Evolutionary conservation across 2,329 filamentous ascomycete genomes (phyloP), one percentile per base, ranked within the genome.

Genomic region (Venturia oleaginea): DNA sequence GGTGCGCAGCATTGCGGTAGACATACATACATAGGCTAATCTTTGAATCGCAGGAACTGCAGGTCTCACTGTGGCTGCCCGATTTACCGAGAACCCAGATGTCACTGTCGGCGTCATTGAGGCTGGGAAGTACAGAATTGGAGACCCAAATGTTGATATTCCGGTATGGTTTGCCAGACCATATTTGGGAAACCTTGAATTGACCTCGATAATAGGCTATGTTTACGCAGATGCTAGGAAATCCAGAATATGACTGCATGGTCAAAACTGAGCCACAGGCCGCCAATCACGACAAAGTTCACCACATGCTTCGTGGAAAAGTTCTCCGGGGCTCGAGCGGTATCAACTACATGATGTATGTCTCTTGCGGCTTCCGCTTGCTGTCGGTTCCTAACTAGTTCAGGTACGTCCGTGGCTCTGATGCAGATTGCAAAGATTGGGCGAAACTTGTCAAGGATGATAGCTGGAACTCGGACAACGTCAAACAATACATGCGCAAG

Each of bases 61-160:
- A 8, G 81, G 81, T 7, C 81, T 83, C 62, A 80, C 83, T 32
- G 77, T 80, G 37, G 80, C 81, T 37, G 78, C 81, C 62, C 72
- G 79, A 63, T 73, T 84, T 71, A 81, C 80, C 61, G 80, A 81
- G 67, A 48, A 55, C 46, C 43, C 27, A 40, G 32, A 38, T 48
- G 17, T 34, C n/a, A 55, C 61, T 22, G 61, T 63, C 46, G 61
- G 42, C 24, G 61, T 63, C 48, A 54, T 63, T 22, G 61, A 63
- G 30, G 61, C 61, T 37, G 61, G 61, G 7, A 69, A 69, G 17
- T 69, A 69, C 15, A 67, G 67, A 4, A 38, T 38, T n/a, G 55
- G 43, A 11, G 62, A 64, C 30, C 24, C 48, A 34, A 37, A 40
- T 17, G 62, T 64, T 37, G 64, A 65, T 32, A 65, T 60, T 30